Conservation (phyloP, 225 moss, liverwort and hornwort species). For the Thuidium tamariscinum region DNA sequence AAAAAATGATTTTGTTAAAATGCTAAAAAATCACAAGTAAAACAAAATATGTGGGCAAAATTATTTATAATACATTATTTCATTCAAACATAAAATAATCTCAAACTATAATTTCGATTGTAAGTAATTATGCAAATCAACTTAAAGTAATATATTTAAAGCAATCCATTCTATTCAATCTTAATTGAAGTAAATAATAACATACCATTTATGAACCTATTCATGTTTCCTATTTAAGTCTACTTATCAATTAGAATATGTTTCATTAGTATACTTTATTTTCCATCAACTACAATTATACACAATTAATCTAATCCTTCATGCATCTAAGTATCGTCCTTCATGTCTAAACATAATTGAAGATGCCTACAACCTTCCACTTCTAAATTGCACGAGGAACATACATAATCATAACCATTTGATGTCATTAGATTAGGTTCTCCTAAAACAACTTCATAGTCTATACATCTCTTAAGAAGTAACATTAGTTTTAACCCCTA, state of each 20-base stretch:
- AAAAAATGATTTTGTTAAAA: too few species aligned
- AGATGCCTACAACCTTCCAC: not conserved
- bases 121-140: not conserved
- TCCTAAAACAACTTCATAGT: not conserved
- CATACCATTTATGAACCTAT: not conserved
- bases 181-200: not conserved
- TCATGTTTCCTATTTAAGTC: not conserved
- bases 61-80: not conserved
- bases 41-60: accelerated
- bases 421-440: not conserved
- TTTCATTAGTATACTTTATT: not conserved
- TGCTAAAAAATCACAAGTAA: not conserved
- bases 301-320: not conserved
- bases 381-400: not conserved
- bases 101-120: not conserved
- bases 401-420: not conserved
- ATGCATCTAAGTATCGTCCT: too few species aligned
- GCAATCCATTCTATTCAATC: not conserved
- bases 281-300: not conserved
- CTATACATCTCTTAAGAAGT: not conserved
- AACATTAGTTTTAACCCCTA: accelerated
- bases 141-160: not conserved
- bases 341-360: not conserved
- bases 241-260: not conserved
- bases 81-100: not conserved